Evolutionary conservation across 2,329 filamentous ascomycete genomes (phyloP), one percentile per base, ranked within the genome.

Genomic region (Ascosphaera apis): DNA sequence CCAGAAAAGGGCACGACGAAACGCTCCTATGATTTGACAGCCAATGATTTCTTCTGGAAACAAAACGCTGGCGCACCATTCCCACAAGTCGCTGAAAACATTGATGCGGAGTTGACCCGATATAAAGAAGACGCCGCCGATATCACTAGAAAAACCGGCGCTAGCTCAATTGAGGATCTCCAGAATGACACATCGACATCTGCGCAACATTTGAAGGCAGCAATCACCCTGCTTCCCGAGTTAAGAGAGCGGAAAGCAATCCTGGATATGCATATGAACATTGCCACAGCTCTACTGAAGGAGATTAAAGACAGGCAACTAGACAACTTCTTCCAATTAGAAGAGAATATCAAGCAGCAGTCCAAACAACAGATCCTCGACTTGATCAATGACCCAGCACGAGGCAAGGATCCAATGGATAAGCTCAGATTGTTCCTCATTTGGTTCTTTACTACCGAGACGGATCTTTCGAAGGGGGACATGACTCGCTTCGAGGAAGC

Each of bases 211-310:
- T 67, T 98, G 33, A 98, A 95, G 57, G 82, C 84, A 3, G 91
- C 86, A 9, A 92, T 98, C 47, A 91, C 86, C 0, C 62, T 92
- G 15, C 63, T 98, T 11, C 91, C 88, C 0, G 86, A 95, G 53
- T 65, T 98, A 44, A 68, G 83, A 42, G 88, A 95, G 54, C 74
- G 88, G 40, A 98, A 98, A 53, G 74, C 76, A n/a, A 69, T 76
- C 15, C 67, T 98, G 3, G 88, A 93, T 51, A 95, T 93, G 79
- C 88, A 98, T 54, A 98, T 98, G 88, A 93, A 91, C 52, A 92
- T 95, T 40, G 66, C 91, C 3, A 86, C 84, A 1, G 80, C 81
- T 1, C 53, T 77, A 7, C 56, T 76, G 38, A 70, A 74, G 46
- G 84, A 83, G 1, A 92, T 95, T 55, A 93, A 95, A 52, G 81